Base-by-base conservation (phyloP, 1,284 basidiomycete genomes). In the Ceraceosorus bombacis region DNA sequence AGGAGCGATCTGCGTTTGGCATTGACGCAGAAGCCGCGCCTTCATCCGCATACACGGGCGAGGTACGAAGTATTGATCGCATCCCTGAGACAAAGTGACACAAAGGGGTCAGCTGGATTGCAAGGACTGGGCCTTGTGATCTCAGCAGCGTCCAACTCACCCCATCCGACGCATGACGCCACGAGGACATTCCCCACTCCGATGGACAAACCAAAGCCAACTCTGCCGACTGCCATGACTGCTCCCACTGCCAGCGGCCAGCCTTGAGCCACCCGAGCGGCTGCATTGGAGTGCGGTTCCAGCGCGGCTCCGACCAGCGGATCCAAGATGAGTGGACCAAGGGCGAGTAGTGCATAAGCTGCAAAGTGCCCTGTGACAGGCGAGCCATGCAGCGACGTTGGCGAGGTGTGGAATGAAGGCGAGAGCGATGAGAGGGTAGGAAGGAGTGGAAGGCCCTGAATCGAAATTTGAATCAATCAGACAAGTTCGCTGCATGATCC, bases 191-290 rank as follows among this genome's bases (percentile, higher is more conserved):
- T 67, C 13, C 62, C 63, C 55, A 65, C 64, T 4, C 51, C 41
- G 5, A 65, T 60, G 38, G 60, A 61, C 48, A 64, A 58, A 17
- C 64, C 68, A 40, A 76, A 77, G 3, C 69, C 74, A 6, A 72
- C 71, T 39, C 64, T 69, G 0, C 73, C 74, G 39, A 76, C 67
- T 7, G 65, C 58, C 37, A 70, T 63, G 5, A 58, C 57, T 7
- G 68, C 68, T 8, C 71, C 60, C 5, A 73, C 65, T 4, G 67
- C 72, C 17, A 74, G 63, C 2, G 72, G 72, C 74, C 74, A 77
- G 9, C 70, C 74, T 41, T 76, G 73, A 5, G 59, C 57, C 1
- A 71, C 70, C 12, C 71, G 61, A n/a, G 68, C 60, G 36, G 66
- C 58, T 6, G 69, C 56, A 2, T 67, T 65, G 8, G 69, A 72